These are phyloP conservation scores for Periconia sp. DNA, from an alignment of 2,329 filamentous ascomycete species.

Conservation along the genomic window DNA sequence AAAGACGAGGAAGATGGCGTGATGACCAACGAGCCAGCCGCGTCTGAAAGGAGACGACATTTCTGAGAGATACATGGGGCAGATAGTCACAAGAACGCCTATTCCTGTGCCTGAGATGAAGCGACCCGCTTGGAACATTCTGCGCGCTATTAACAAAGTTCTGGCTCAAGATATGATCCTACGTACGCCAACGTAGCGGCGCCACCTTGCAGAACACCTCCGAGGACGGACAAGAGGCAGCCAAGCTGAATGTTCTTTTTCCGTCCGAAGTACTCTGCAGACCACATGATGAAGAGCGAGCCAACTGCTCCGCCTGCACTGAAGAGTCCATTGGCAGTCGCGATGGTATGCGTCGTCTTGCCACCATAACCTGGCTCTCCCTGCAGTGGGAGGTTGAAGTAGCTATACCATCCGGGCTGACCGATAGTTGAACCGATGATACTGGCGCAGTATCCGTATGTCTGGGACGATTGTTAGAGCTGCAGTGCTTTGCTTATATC, in stretches of 20 bases:
- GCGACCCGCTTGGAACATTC: conserved; percentile 53
- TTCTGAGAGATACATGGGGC: conserved; percentile 55
- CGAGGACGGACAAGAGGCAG: conserved; percentile 51
- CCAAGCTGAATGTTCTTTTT: conserved; percentile 56
- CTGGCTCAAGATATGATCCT: background rate
- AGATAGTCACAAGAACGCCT: conserved; percentile 51
- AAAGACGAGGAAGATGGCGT: conserved; percentile 55
- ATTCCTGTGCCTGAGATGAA: conserved; percentile 52
- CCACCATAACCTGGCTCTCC: conserved; percentile 54
- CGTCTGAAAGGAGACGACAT: conserved; percentile 49
- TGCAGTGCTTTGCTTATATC: background rate
- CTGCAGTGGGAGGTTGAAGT: conserved; percentile 54
- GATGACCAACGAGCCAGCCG: conserved; percentile 50
- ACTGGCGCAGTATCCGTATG: conserved; percentile 59
- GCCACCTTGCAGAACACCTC: conserved; percentile 55
- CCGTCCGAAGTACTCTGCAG: conserved; percentile 52
- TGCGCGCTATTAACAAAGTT: conserved; percentile 26
- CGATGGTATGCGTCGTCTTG: conserved; percentile 55
- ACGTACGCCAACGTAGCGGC: conserved; percentile 51
- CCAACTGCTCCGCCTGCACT: conserved; percentile 57
- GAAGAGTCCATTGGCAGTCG: conserved; percentile 57
- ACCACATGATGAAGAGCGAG: conserved; percentile 58
- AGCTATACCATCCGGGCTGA: conserved; percentile 59
- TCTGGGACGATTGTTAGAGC: conserved; percentile 22
- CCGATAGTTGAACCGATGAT: conserved; percentile 61